Percentiles rank a stretch among this genome's conserved stretches.
These are phyloP conservation scores for Exophiala aquamarina DNA, from an alignment of 2,329 filamentous ascomycete species.

Conservation along the genomic window DNA sequence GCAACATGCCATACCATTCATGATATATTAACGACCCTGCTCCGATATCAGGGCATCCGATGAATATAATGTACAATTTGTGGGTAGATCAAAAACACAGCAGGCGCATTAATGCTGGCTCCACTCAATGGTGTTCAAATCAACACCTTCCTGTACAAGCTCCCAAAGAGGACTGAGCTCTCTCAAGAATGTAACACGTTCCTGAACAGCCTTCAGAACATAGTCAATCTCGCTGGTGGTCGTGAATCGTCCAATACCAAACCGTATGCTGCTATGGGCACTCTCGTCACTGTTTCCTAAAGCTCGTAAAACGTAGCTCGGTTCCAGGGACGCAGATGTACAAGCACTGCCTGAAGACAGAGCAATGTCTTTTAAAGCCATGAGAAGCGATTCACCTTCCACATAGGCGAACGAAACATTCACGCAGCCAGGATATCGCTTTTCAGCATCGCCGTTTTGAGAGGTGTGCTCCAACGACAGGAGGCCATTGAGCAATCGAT, in stretches of 20 bases:
- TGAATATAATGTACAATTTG: conserved; percentile 11
- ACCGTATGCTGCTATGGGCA: conserved; percentile 95
- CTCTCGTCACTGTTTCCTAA: conserved; percentile 96
- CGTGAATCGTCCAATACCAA: conserved; percentile 95
- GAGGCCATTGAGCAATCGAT: conserved; percentile 78
- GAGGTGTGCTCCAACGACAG: conserved; percentile 87
- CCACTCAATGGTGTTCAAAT: conserved; percentile 96
- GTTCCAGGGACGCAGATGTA: conserved; percentile 93
- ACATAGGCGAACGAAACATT: conserved; percentile 99
- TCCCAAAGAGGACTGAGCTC: conserved; percentile 97
- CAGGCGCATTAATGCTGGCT: conserved; percentile 74
- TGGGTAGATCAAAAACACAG: background rate
- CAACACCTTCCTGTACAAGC: conserved; percentile 93
- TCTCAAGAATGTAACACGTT: conserved; percentile 86
- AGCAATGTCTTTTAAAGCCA: conserved; percentile 98
- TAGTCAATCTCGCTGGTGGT: conserved; percentile 96
- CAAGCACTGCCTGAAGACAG: conserved; percentile 95
- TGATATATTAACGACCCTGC: too few species aligned
- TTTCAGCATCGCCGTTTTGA: conserved; percentile 79
- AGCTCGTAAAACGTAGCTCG: conserved; percentile 91
- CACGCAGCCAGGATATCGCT: conserved; percentile 93
- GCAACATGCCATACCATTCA: too few species aligned
- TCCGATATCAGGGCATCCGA: background rate
- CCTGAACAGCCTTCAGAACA: conserved; percentile 87
- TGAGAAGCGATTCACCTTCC: conserved; percentile 94